Evolutionary conservation across 495 filamentous ascomycete species (phyloP).

Genomic region (Podospora conica): DNA sequence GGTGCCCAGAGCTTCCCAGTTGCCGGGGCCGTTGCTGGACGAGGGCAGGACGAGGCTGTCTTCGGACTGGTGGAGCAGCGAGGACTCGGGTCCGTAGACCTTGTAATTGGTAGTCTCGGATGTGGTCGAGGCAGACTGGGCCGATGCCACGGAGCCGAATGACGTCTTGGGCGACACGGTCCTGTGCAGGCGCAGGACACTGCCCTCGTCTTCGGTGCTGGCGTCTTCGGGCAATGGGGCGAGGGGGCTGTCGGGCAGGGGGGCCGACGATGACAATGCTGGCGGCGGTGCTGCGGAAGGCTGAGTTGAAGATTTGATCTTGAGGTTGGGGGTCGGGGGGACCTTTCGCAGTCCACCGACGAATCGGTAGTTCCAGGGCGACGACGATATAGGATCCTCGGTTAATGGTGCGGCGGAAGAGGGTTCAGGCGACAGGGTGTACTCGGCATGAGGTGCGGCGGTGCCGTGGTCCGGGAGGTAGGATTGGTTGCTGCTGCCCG

Average conservation of each 20-base stretch:
- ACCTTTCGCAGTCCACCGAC: conserved; percentile 52
- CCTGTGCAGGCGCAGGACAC: conserved; percentile 23
- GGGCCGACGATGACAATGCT: neutral
- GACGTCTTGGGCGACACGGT: conserved; percentile 35
- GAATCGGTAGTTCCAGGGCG: conserved; percentile 49
- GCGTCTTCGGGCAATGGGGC: conserved; percentile 36
- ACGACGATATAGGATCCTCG: conserved; percentile 37
- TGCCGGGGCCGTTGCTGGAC: conserved; percentile 33
- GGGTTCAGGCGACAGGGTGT: conserved; percentile 21
- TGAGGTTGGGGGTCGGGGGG: conserved; percentile 43
- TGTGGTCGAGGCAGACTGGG: conserved; percentile 36
- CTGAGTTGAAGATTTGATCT: conserved; percentile 31
- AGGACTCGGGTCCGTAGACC: conserved; percentile 36
- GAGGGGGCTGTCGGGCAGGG: conserved; percentile 28
- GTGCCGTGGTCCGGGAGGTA: conserved; percentile 36
- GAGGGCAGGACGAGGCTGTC: conserved; percentile 34
- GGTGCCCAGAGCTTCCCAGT: conserved; percentile 36
- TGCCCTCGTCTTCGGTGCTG: conserved; percentile 18
- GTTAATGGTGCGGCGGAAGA: conserved; percentile 33
- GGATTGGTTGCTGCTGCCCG: conserved; percentile 26
- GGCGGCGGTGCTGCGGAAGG: conserved; percentile 19
- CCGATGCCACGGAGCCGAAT: conserved; percentile 34
- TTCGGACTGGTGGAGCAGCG: conserved; percentile 25
- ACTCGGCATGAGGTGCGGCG: conserved; percentile 24
- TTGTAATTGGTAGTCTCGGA: conserved; percentile 52